A percentile compares a stretch with the other conserved stretches of the same genome.
These are phyloP conservation scores for Coemansia sp. DNA, from an alignment of 371 early-diverging fungal species.

Conservation along the genomic window DNA sequence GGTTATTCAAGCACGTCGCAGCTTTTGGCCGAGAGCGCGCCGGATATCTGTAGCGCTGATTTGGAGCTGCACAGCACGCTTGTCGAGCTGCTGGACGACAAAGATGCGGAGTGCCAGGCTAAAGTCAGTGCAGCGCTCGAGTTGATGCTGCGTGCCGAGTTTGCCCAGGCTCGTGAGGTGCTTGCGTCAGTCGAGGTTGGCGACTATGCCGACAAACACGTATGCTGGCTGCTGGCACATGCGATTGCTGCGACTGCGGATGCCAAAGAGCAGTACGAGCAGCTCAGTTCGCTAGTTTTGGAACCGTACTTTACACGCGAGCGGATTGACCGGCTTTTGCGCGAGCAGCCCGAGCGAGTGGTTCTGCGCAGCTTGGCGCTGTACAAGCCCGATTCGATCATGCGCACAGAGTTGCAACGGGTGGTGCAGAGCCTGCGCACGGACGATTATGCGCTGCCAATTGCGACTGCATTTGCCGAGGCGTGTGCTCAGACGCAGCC, in stretches of 20 bases:
- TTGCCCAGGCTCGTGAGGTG: slow-evolving; percentile 6
- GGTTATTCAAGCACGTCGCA: slow-evolving; percentile 8
- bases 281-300: slow-evolving; percentile 11
- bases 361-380: slow-evolving; percentile 16
- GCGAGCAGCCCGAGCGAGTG: slow-evolving; percentile 13
- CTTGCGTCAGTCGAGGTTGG: slow-evolving; percentile 1
- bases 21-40: slow-evolving; percentile 15
- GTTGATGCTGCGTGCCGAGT: slow-evolving; percentile 27
- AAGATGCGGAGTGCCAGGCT: slow-evolving; percentile 2
- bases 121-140: slow-evolving; percentile 19
- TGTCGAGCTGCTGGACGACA: background rate
- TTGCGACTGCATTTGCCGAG: background rate
- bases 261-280: slow-evolving; percentile 13
- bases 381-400: slow-evolving; percentile 7
- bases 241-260: slow-evolving; percentile 14
- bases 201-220: background rate
- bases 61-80: slow-evolving; percentile 8
- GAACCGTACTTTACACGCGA: slow-evolving; percentile 4
- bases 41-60: slow-evolving; percentile 30
- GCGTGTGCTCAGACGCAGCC: background rate
- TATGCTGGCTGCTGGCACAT: slow-evolving; percentile 22
- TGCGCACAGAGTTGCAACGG: background rate
- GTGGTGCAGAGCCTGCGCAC: background rate
- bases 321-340: slow-evolving; percentile 4
- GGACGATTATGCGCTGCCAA: background rate